phyloP scores from a whole-genome alignment of 192 early-diverging fungal genomes.

The Coemansia nantahalensis region DNA sequence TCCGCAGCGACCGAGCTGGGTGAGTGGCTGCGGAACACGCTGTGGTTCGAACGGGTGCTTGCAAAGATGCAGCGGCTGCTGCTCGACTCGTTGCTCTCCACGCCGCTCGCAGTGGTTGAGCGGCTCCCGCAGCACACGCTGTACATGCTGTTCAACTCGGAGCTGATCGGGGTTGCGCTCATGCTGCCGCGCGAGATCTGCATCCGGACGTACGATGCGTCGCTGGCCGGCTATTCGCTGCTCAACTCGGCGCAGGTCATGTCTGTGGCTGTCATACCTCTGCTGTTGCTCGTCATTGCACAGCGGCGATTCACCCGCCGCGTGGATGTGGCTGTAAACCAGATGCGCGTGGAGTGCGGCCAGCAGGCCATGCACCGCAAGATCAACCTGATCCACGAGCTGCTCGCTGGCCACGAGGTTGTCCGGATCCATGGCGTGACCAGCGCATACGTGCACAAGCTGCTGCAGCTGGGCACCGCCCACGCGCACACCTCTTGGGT shows the following conservation, averaged over 20 bases:
- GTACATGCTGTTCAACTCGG: neutral
- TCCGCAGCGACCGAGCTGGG: neutral
- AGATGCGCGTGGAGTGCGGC: too few relatives aligned
- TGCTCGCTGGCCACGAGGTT: constrained; percentile 2
- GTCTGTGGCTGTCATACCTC: neutral
- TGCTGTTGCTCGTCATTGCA: constrained; percentile 4
- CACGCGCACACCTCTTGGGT: too few relatives aligned
- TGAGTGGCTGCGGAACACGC: neutral
- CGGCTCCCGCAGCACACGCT: constrained; percentile 12
- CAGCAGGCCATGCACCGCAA: neutral
- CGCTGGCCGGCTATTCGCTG: constrained; percentile 7
- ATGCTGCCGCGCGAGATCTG: constrained; percentile 1
- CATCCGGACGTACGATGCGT: neutral
- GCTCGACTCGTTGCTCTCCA: neutral
- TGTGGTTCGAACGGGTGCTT: constrained; percentile 4
- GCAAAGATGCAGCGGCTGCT: constrained; percentile 6
- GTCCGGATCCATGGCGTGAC: constrained; percentile 3
- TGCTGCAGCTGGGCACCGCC: neutral
- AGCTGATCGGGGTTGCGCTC: neutral
- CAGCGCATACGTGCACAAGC: neutral
- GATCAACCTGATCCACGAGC: neutral
- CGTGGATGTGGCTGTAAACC: neutral
- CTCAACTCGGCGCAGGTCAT: constrained; percentile 1
- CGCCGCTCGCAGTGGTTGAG: constrained; percentile 13
- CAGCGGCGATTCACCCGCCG: neutral